Evolutionary conservation across 805 yeast species (phyloP).

Genomic region (Debaryomyces maramus): DNA sequence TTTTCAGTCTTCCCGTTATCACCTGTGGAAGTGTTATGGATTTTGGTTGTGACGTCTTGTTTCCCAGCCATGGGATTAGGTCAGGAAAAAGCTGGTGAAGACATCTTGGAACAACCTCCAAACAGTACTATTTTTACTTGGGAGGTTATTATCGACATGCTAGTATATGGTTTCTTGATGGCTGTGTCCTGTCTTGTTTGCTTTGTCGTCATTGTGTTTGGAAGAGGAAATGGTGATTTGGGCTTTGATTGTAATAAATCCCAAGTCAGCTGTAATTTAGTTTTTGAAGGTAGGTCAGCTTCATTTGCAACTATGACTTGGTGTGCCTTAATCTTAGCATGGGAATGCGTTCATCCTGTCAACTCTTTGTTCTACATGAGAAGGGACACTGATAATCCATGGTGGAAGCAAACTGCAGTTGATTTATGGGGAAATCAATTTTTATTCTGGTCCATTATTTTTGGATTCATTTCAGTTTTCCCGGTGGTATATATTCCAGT

Average conservation of each 20-base stretch:
- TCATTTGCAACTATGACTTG: slow-evolving; percentile 83
- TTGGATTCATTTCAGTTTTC: slow-evolving; percentile 72
- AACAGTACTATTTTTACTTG: slow-evolving; percentile 38
- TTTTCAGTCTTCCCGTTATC: slow-evolving; percentile 38
- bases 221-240: slow-evolving; percentile 39
- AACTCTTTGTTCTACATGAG: slow-evolving; percentile 71
- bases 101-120: slow-evolving; percentile 39
- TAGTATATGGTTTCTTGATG: slow-evolving; percentile 43
- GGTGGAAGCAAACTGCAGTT: slow-evolving; percentile 57
- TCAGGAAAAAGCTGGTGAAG: slow-evolving; percentile 41
- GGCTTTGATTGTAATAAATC: slow-evolving; percentile 35
- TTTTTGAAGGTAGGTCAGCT: slow-evolving; percentile 73
- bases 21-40: slow-evolving; percentile 80
- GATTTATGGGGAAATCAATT: slow-evolving; percentile 76
- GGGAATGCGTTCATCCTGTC: slow-evolving; percentile 78
- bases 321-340: slow-evolving; percentile 78
- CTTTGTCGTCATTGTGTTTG: slow-evolving; percentile 38
- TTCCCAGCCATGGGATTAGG: slow-evolving; percentile 87
- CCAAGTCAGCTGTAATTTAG: slow-evolving; percentile 49
- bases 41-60: slow-evolving; percentile 74
- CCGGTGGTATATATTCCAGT: slow-evolving; percentile 88
- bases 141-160: slow-evolving; percentile 43
- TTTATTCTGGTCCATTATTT: slow-evolving; percentile 75
- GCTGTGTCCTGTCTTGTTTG: slow-evolving; percentile 40
- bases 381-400: slow-evolving; percentile 58